phyloP scores from a whole-genome alignment of 768 basidiomycete species.

The Sistotremastrum niveocremeum region DNA sequence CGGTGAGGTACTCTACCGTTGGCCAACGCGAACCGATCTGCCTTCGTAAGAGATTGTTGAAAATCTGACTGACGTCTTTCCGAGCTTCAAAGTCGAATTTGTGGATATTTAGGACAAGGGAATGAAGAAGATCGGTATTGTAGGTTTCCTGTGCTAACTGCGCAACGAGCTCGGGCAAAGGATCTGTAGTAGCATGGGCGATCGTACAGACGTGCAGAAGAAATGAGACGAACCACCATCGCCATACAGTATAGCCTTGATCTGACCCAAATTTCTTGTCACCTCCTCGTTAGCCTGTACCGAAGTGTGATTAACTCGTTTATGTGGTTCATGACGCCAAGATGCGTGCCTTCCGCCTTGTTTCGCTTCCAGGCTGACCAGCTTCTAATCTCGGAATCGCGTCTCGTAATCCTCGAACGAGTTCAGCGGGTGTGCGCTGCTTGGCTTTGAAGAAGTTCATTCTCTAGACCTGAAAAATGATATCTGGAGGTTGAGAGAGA shows the following conservation, averaged over 20 bases:
- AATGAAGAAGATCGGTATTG: constrained; percentile 71
- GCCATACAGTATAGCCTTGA: constrained; percentile 77
- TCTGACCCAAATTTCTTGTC: constrained; percentile 77
- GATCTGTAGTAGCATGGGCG: constrained; percentile 33
- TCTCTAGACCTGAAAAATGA: too few species aligned
- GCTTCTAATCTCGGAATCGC: constrained; percentile 64
- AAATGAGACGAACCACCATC: constrained; percentile 55
- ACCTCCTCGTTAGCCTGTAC: constrained; percentile 78
- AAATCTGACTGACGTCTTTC: constrained; percentile 74
- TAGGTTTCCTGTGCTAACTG: constrained; percentile 96
- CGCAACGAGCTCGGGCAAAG: constrained; percentile 78
- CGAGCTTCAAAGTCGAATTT: constrained; percentile 91
- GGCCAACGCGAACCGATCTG: constrained; percentile 92
- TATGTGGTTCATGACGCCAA: background rate
- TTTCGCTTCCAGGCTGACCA: constrained; percentile 61
- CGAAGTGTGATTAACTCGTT: constrained; percentile 1
- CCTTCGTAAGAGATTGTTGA: constrained; percentile 77
- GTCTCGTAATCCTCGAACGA: constrained; percentile 71
- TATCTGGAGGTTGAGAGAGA: too few species aligned
- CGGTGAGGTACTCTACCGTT: constrained; percentile 88
- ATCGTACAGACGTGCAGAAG: background rate
- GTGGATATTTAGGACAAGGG: constrained; percentile 68
- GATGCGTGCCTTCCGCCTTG: constrained; percentile 57
- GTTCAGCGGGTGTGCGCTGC: constrained; percentile 74
- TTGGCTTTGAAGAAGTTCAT: constrained; percentile 98